A percentile compares a stretch with the other conserved stretches of the same genome.
Conservation (phyloP, 1,284 basidiomycete genomes). For the Sporisorium scitamineum region DNA sequence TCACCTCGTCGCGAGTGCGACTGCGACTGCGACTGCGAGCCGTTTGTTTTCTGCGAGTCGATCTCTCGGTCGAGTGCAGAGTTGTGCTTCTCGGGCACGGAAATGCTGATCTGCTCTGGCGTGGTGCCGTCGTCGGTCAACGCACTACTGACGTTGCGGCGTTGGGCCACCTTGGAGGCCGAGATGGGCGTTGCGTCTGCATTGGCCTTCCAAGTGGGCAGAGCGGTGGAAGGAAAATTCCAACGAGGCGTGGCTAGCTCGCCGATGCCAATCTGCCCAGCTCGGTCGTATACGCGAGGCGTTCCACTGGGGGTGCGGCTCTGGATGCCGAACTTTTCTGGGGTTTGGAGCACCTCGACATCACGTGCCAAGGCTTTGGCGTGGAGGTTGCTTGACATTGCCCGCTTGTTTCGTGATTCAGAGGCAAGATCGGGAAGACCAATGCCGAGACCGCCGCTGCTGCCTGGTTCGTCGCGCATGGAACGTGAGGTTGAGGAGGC, state of each 20-base stretch:
- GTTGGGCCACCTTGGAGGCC: constrained; percentile 20
- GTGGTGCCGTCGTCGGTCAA: constrained; percentile 43
- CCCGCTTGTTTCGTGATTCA: constrained; percentile 13
- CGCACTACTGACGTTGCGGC: constrained; percentile 39
- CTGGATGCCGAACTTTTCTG: constrained; percentile 38
- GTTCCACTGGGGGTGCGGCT: constrained; percentile 27
- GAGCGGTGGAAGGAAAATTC: constrained; percentile 70
- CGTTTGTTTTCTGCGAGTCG: constrained; percentile 10
- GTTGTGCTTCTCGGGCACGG: constrained; percentile 22
- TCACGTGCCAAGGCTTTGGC: constrained; percentile 1
- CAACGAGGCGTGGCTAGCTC: constrained; percentile 97
- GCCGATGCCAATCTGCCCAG: constrained; percentile 89
- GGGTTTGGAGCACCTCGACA: constrained; percentile 38
- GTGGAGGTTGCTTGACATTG: not conserved
- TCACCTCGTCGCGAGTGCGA: constrained; percentile 18
- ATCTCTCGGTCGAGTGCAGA: constrained; percentile 13
- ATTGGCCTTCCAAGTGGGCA: constrained; percentile 26
- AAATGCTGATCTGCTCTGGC: constrained; percentile 23
- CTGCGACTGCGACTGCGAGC: constrained; percentile 8
- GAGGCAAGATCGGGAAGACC: constrained; percentile 42
- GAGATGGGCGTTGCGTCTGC: constrained; percentile 28
- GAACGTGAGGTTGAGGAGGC: constrained; percentile 7
- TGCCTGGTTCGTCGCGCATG: constrained; percentile 11
- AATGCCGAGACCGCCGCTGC: constrained; percentile 46
- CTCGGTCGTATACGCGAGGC: constrained; percentile 76